These are phyloP conservation scores for Phytophthora litchii DNA, from an alignment of 352 stramenopile species.

Conservation along the genomic window DNA sequence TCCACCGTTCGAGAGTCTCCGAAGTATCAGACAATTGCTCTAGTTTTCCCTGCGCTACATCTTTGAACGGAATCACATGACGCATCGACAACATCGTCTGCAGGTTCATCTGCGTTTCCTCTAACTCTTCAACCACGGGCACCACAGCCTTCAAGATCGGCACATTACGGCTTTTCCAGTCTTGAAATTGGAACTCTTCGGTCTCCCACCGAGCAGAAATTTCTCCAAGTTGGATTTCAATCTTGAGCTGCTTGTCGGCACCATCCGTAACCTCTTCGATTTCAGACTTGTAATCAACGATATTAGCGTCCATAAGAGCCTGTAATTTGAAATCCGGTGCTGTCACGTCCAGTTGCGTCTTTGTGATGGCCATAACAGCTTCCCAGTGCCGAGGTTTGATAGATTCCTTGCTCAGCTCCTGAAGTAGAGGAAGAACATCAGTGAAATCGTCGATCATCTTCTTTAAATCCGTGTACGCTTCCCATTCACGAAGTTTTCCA, in stretches of 20 bases:
- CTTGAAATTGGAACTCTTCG: constrained; percentile 96
- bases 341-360: constrained; percentile 93
- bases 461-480: constrained; percentile 96
- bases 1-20: constrained; percentile 97
- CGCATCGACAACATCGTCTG: constrained; percentile 98
- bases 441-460: constrained; percentile 99
- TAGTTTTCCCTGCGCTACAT: constrained; percentile 94
- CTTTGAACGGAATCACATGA: constrained; percentile 96
- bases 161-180: constrained; percentile 94
- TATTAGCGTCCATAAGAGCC: constrained; percentile 93
- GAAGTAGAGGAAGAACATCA: constrained; percentile 95
- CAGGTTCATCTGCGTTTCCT: constrained; percentile 98
- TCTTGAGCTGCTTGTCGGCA: constrained; percentile 98
- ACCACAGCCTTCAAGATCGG: constrained; percentile 96
- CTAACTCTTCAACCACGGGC: constrained; percentile 96
- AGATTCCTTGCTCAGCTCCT: constrained; percentile 96
- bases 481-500: constrained; percentile 95
- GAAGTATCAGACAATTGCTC: constrained; percentile 95
- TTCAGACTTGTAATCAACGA: constrained; percentile 92
- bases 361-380: constrained; percentile 95
- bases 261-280: constrained; percentile 98
- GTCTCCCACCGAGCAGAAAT: constrained; percentile 94
- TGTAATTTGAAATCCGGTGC: constrained; percentile 96
- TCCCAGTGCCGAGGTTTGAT: constrained; percentile 98
- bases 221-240: constrained; percentile 94